phyloP scores from a whole-genome alignment of 2,329 filamentous ascomycete genomes.

The Paracoccidioides lutzii region DNA sequence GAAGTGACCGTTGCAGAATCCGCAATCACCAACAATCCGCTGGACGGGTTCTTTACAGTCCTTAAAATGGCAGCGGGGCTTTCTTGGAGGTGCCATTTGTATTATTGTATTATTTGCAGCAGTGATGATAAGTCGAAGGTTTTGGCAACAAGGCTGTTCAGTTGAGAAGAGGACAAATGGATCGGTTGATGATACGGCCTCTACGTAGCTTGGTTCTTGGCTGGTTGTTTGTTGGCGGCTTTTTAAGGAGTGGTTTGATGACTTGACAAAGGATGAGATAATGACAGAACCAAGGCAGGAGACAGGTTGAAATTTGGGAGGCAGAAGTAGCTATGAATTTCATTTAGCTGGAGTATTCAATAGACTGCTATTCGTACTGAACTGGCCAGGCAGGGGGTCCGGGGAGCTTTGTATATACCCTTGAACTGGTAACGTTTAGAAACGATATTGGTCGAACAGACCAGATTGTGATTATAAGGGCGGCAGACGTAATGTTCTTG shows the following conservation, averaged over 20 bases:
- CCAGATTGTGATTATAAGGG: no score
- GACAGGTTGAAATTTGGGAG: neutral
- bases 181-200: neutral
- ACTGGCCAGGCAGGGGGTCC: neutral
- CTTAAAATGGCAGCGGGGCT: conserved; percentile 71
- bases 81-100: conserved; percentile 33
- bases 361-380: no score
- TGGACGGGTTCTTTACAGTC: conserved; percentile 80
- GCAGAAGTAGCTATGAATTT: neutral
- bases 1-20: conserved; percentile 86
- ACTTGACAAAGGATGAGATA: neutral
- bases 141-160: neutral
- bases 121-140: neutral
- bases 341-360: neutral
- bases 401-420: neutral
- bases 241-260: neutral
- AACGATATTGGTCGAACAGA: neutral
- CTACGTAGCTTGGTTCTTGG: neutral
- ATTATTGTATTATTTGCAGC: neutral
- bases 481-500: no score
- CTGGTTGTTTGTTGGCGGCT: neutral
- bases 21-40: conserved; percentile 90
- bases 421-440: no score
- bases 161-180: conserved; percentile 10
- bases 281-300: neutral